Evolutionary conservation across 2,329 filamentous ascomycete genomes (phyloP), one percentile per base, ranked within the genome.

Genomic region (Fusarium fujikuroi): DNA sequence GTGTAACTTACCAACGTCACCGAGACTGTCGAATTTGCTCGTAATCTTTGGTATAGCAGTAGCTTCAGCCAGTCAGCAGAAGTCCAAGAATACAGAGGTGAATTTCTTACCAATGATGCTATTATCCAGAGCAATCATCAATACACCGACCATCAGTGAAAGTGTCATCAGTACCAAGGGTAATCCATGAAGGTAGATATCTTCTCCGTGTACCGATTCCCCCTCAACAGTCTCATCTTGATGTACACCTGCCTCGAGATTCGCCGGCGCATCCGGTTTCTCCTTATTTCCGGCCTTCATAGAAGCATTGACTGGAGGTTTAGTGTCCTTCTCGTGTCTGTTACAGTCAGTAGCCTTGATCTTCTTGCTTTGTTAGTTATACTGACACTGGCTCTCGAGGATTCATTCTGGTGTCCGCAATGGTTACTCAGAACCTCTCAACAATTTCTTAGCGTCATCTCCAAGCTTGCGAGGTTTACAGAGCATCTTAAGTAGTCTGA

Each of bases 21-120:
- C 62, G 21, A 85, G 82, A 9, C 82, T 84, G 8, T 79, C 79
- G 62, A 84, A 77, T 9, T 76, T 72, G 21, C 74, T 76, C 1
- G 72, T 77, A 2, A 80, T 79, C 9, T 75, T 72, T 3, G 74
- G 77, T 15, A 77, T 79, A 15, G 76, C 77, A 21, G 73, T 79
- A 3, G 76, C 75, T 77, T 63, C 7, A 3, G 12, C 7, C 2
- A 4, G 40, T 74, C 9, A 76, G 37, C 1, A 16, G 9, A 4
- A 5, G 15, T 9, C 11, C 0, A 3, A 8, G 1, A 5, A 2
- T 7, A 7, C 3, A 2, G 10, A 14, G 11, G 5, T 14, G 9
- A 2, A 9, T 15, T 3, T 3, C 65, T 14, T 34, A 57, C 76
- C 73, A 21, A 76, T 69, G 44, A 78, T 76, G 44, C 59, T 76